phyloP scores from a whole-genome alignment of 345 rosid genomes.

The Jatropha curcas region DNA sequence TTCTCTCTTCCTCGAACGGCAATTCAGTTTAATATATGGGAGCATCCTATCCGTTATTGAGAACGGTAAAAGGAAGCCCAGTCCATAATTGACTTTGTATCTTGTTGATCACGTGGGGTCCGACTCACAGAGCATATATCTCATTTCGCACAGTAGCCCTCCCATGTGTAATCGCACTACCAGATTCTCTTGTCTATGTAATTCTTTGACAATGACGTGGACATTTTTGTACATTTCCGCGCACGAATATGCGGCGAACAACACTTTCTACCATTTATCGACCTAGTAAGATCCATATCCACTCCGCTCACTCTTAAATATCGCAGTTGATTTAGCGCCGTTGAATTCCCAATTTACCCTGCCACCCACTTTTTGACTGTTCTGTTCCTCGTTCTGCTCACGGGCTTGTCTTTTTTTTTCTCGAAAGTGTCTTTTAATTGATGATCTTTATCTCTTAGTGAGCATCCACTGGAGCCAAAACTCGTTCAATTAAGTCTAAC shows the following conservation, averaged over 20 bases:
- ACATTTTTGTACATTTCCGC: constrained; percentile 10
- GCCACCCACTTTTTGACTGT: background rate
- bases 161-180: constrained; percentile 19
- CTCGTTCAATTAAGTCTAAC: background rate
- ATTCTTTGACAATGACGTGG: background rate
- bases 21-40: too few species aligned
- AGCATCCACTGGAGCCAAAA: constrained; percentile 1
- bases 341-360: constrained; percentile 13
- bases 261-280: background rate
- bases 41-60: too few species aligned
- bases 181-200: constrained; percentile 29
- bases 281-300: too few species aligned
- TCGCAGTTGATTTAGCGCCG: background rate
- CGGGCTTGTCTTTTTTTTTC: constrained; percentile 27
- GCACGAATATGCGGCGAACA: constrained; percentile 23
- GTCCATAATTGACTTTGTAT: background rate
- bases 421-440: background rate
- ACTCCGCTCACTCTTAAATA: background rate
- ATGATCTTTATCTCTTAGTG: background rate
- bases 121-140: constrained; percentile 11
- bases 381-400: constrained; percentile 16
- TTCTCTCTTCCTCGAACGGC: too few species aligned
- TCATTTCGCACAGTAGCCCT: background rate
- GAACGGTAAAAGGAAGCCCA: background rate
- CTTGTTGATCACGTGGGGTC: constrained; percentile 16